A percentile compares a stretch with the other conserved stretches of the same genome.
These are phyloP conservation scores for Penicillium sp. DNA, from an alignment of 2,329 filamentous ascomycete genomes.

Conservation along the genomic window DNA sequence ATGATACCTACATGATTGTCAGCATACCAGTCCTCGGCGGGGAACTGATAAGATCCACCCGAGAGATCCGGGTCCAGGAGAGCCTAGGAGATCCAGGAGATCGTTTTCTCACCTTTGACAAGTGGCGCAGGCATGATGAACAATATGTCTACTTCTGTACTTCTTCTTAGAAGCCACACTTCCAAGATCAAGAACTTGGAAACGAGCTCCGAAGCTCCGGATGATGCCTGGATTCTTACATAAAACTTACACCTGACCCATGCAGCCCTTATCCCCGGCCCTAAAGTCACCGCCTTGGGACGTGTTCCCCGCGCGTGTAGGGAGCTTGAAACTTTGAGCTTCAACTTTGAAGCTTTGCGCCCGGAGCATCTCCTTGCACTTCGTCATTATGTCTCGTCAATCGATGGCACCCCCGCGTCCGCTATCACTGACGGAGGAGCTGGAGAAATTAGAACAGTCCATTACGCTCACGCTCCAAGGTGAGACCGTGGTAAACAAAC, in stretches of 20 bases:
- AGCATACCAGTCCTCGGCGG: constrained; percentile 8
- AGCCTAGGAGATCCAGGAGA: not conserved
- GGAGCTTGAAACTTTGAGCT: not conserved
- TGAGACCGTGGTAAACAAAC: constrained; percentile 35
- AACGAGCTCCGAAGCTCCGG: constrained; percentile 6
- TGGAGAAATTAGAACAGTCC: constrained; percentile 93
- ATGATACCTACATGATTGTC: constrained; percentile 53
- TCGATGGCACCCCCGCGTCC: constrained; percentile 51
- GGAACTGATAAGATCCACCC: constrained; percentile 31
- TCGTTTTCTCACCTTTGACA: constrained; percentile 44
- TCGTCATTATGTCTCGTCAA: constrained; percentile 49
- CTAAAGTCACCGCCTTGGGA: constrained; percentile 32
- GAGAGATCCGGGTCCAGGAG: constrained; percentile 6
- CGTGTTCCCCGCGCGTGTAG: constrained; percentile 27
- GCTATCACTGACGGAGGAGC: constrained; percentile 85
- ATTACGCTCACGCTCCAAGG: constrained; percentile 95
- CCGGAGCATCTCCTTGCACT: not conserved
- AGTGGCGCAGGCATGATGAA: constrained; percentile 47
- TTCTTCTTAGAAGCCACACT: constrained; percentile 5
- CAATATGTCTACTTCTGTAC: not conserved
- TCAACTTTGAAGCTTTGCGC: not conserved
- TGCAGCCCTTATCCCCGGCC: constrained; percentile 35
- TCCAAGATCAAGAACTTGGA: constrained; percentile 10
- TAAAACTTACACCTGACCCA: constrained; percentile 30
- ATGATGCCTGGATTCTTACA: constrained; percentile 23